phyloP scores from a whole-genome alignment of 345 rosid genomes.

The Mangifera indica region DNA sequence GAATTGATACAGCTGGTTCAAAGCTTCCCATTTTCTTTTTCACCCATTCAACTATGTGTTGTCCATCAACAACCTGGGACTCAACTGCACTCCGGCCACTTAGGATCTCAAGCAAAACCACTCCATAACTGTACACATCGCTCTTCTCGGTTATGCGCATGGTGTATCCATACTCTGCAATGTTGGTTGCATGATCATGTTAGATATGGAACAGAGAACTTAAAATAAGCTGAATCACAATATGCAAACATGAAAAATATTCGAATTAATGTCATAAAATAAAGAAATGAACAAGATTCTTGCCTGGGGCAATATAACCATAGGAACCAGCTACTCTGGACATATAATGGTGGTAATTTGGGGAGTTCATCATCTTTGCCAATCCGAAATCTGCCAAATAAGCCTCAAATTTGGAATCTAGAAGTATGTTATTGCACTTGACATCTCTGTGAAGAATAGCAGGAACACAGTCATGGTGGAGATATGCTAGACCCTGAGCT shows the following conservation, averaged over 20 bases:
- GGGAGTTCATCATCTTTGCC: constrained; percentile 81
- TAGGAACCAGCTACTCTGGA: constrained; percentile 95
- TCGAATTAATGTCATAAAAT: neutral
- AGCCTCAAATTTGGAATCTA: constrained; percentile 80
- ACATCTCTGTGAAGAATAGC: constrained; percentile 90
- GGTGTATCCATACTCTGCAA: constrained; percentile 89
- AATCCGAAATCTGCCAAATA: constrained; percentile 88
- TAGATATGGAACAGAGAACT: neutral
- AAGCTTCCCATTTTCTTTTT: constrained; percentile 95
- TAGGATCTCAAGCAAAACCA: constrained; percentile 82
- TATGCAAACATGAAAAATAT: neutral
- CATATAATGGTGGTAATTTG: constrained; percentile 69
- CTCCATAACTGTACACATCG: constrained; percentile 91
- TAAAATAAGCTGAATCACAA: neutral
- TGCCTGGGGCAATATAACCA: constrained; percentile 97
- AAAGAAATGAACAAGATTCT: constrained; percentile 13
- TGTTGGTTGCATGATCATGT: constrained; percentile 17
- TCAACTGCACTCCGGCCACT: constrained; percentile 83
- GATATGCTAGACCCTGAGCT: constrained; percentile 92
- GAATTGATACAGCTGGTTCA: constrained; percentile 70
- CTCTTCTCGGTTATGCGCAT: constrained; percentile 96
- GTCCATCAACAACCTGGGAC: constrained; percentile 64
- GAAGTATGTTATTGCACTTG: constrained; percentile 85
- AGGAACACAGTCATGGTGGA: constrained; percentile 89
- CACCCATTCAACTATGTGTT: constrained; percentile 98